Evolutionary conservation across 164 flowering plant genomes (phyloP).

Genomic region (Kalanchoe fedtschenkoi): DNA sequence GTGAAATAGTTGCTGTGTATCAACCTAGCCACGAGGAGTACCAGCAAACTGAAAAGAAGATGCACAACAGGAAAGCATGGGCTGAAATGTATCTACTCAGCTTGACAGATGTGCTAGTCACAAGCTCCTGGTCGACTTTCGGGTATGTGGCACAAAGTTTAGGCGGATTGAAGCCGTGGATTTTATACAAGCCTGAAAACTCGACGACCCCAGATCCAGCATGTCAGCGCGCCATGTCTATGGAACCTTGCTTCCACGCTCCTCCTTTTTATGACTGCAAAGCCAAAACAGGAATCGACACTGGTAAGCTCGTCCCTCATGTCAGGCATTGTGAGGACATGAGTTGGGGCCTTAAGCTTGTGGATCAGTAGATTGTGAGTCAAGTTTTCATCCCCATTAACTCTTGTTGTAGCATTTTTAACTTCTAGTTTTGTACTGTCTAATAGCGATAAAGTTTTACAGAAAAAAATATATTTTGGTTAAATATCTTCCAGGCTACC

Average conservation of each 20-base stretch:
- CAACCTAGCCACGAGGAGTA: constrained; percentile 83
- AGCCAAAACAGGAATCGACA: constrained; percentile 54
- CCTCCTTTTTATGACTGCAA: constrained; percentile 86
- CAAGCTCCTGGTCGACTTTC: constrained; percentile 86
- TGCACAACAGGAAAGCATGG: constrained; percentile 71
- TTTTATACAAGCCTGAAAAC: constrained; percentile 66
- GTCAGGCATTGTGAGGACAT: constrained; percentile 73
- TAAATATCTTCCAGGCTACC: too few species aligned
- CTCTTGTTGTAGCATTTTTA: too few species aligned
- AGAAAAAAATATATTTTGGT: too few species aligned
- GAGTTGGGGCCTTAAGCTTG: too few species aligned
- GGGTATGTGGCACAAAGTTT: constrained; percentile 91
- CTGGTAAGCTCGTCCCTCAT: constrained; percentile 67
- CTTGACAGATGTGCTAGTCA: constrained; percentile 49
- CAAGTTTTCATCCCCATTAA: too few species aligned
- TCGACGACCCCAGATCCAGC: constrained; percentile 60
- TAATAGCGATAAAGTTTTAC: too few species aligned
- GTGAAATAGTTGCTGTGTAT: constrained; percentile 49
- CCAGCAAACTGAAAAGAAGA: constrained; percentile 52
- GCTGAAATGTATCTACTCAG: constrained; percentile 84
- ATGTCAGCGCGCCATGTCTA: constrained; percentile 62
- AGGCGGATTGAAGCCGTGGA: constrained; percentile 81
- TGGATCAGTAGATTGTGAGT: too few species aligned
- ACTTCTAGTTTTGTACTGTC: too few species aligned
- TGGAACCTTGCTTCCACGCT: constrained; percentile 92